These are phyloP conservation scores for Coemansia sp. DNA, from an alignment of 192 early-diverging fungal species.

Conservation along the genomic window DNA sequence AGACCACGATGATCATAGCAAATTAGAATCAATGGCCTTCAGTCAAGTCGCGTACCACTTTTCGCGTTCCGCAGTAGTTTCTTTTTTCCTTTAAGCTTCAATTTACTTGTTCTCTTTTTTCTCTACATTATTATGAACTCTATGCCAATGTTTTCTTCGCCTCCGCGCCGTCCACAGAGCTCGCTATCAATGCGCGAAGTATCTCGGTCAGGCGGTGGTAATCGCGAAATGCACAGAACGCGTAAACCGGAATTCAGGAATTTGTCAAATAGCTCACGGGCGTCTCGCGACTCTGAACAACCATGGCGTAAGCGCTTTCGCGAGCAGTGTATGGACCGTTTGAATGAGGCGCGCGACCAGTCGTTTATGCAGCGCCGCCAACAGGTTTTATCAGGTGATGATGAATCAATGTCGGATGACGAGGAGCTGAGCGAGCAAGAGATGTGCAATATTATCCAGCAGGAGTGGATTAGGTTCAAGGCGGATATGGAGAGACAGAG, in stretches of 20 bases:
- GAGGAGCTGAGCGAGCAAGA: conserved; percentile 36
- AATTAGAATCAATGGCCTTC: too few species aligned
- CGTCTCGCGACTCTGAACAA: conserved; percentile 31
- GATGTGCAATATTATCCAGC: conserved; percentile 45
- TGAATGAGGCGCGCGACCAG: conserved; percentile 40
- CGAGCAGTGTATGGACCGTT: conserved; percentile 44
- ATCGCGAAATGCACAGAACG: conserved; percentile 5
- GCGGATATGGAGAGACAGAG: conserved; percentile 49
- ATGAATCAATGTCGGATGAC: background rate
- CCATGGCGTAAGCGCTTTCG: conserved; percentile 53
- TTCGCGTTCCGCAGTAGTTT: background rate
- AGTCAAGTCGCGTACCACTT: background rate
- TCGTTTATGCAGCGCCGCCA: conserved; percentile 46
- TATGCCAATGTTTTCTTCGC: conserved; percentile 37
- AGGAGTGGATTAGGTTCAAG: conserved; percentile 50
- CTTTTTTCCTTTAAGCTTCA: background rate
- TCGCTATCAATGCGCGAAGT: conserved; percentile 23
- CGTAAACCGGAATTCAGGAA: conserved; percentile 39
- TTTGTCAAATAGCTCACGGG: conserved; percentile 39
- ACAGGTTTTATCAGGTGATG: conserved; percentile 11
- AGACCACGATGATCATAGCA: too few species aligned
- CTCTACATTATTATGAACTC: conserved; percentile 14
- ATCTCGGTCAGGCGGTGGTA: conserved; percentile 38
- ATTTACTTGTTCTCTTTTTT: background rate
- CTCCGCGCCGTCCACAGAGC: conserved; percentile 29